Evolutionary conservation across 176 grass and related monocot genomes (phyloP), one percentile per base, ranked within the genome.

Genomic region (Oryza punctata): DNA sequence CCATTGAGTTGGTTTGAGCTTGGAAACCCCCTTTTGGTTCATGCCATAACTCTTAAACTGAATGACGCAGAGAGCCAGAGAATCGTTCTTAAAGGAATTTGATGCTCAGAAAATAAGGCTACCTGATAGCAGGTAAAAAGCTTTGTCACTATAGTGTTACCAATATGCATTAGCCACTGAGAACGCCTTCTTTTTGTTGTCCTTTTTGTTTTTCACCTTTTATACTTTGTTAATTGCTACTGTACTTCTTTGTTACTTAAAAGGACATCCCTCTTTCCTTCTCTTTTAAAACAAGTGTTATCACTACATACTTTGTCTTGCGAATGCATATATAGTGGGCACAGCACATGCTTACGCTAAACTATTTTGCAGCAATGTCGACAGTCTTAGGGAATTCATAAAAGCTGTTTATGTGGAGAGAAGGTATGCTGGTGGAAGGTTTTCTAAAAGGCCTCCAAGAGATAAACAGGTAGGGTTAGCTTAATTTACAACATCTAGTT

Each of bases 361-460:
- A 29, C 28, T 83, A 6, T 77, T 72, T 86, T 76, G 4, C 92
- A 97, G 95, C 79, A 88, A 93, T 32, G 30, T 78, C 60, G 75
- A 68, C 46, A 78, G 79, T 83, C 82, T 97, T 61, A 97, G 95
- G 85, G 95, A 92, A 80, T 97, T 97, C 67, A 97, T 94, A 77
- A 92, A 78, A 84, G 87, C 40, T 87, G 90, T 97, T 84, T 97
- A 94, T 85, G 90, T 94, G 81, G 95, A 97, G 68, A 88, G 91
- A 83, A 81, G 88, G 59, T 94, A 88, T 65, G 70, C 75, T 26
- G 84, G 88, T 65, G 88, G 67, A 43, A 94, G 32, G 32, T 88
- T 78, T 81, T 91, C 88, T 47, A 92, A 94, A 84, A 94, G 86
- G 82, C 95, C 95, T 81, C 95, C 95, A 85, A 94, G 95, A 92